Base-by-base conservation (phyloP, 2,329 filamentous ascomycete genomes). In the Elsinoe ampelina region DNA sequence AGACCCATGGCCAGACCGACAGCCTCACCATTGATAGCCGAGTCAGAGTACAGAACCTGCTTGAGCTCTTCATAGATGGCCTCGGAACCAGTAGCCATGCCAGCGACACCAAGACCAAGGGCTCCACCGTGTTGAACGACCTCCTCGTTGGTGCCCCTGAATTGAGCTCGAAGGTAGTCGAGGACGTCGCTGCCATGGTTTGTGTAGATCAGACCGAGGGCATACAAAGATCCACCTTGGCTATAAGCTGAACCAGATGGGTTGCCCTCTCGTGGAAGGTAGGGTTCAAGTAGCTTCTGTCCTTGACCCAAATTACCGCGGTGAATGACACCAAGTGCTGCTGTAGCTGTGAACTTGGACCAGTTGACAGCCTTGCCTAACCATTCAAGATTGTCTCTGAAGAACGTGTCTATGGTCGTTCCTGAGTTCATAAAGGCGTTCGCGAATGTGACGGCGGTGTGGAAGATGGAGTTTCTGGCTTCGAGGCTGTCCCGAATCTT, bases 361-460 rank as follows among this genome's bases (percentile, higher is more conserved):
- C 93, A 98, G 75, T 98, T 98, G 48, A 97, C 90, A 22, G 93
- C 93, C 77, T 97, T 98, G 59, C 92, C 91, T 2, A 98, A 76
- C 93, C 93, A 98, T 63, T 98, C 93, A 20, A 98, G 75, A 69
- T 98, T 98, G 67, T 97, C 90, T 6, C 95, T 83, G 82, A 98
- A 97, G 75, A 98, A 98, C 67, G 92, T 95, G 74, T 98, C 93
- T 65, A 95, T 93, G 0, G 92, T 96, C 0, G 93, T 98, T 58
- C 93, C 95, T 55, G 95, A 91, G 70, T 98, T 95, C 93, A 98
- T 98, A 71, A 98, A 97, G 10, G 91, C 93, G 66, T 97, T 97
- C 67, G 92, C 93, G 67, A 98, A 93, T 0, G 93, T 97, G 57
- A 98, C 89, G 3, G 91, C 90, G 1, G 90, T 95, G 72, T 98